A percentile compares a stretch with the other conserved stretches of the same genome.
phyloP scores from a whole-genome alignment of 2,329 filamentous ascomycete genomes.

The Trichophyton mentagrophytes region DNA sequence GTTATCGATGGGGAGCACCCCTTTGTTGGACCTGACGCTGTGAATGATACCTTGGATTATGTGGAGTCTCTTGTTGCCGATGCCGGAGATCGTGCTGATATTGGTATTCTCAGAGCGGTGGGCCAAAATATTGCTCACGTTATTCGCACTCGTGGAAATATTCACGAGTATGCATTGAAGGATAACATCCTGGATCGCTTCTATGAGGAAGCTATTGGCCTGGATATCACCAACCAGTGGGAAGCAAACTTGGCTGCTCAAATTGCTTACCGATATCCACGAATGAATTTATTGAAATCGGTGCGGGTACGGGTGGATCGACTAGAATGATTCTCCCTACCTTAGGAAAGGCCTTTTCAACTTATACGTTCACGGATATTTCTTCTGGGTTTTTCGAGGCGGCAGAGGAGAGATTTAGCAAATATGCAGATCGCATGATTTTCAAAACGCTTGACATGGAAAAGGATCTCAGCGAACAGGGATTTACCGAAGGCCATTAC shows the following conservation, averaged over 20 bases:
- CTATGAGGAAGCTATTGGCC: slow-evolving; percentile 9
- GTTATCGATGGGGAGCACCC: not conserved
- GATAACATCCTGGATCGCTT: slow-evolving; percentile 10
- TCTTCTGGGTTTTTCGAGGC: slow-evolving; percentile 31
- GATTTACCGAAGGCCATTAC: slow-evolving; percentile 17
- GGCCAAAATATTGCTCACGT: slow-evolving; percentile 23
- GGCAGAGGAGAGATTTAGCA: slow-evolving; percentile 21
- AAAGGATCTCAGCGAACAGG: slow-evolving; percentile 10
- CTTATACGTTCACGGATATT: slow-evolving; percentile 39
- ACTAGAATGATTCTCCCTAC: slow-evolving; percentile 26
- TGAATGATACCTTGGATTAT: not conserved
- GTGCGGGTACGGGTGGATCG: slow-evolving; percentile 33
- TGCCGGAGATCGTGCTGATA: not conserved
- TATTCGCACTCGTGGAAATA: slow-evolving; percentile 21
- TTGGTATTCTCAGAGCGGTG: slow-evolving; percentile 1
- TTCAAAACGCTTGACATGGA: slow-evolving; percentile 21
- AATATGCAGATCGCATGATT: slow-evolving; percentile 19
- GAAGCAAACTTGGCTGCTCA: slow-evolving; percentile 22
- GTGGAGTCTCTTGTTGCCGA: not conserved
- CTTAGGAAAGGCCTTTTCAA: slow-evolving; percentile 22
- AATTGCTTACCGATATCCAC: slow-evolving; percentile 31
- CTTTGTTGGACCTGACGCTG: not conserved
- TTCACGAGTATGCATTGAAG: slow-evolving; percentile 19
- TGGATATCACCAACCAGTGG: slow-evolving; percentile 14
- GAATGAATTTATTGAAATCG: slow-evolving; percentile 34